These are phyloP conservation scores for Beauveria pseudobassiana DNA, from an alignment of 2,329 filamentous ascomycete genomes.

Conservation along the genomic window DNA sequence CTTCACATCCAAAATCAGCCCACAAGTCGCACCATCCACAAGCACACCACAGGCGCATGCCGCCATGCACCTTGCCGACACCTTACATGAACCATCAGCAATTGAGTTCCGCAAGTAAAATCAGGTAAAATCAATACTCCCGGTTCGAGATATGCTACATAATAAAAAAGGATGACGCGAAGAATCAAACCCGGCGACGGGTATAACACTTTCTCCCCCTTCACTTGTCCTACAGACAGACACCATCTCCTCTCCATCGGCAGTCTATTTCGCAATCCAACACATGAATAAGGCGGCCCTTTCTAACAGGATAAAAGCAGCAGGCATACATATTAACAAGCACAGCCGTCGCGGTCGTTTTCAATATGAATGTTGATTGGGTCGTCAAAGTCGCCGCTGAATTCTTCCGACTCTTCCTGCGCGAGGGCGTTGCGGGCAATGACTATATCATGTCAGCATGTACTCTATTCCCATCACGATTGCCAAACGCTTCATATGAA, in stretches of 20 bases:
- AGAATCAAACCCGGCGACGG: constrained; percentile 6
- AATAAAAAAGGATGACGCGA: background rate
- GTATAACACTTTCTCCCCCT: background rate
- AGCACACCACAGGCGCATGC: too few species aligned
- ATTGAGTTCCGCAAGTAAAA: background rate
- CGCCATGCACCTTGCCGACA: background rate
- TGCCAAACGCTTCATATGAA: background rate
- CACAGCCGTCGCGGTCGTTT: constrained; percentile 85
- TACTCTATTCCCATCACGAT: background rate
- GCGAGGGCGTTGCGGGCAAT: constrained; percentile 93
- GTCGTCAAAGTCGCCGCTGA: constrained; percentile 93
- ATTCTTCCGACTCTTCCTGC: constrained; percentile 97
- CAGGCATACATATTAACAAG: constrained; percentile 55
- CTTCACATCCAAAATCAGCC: background rate
- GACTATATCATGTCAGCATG: constrained; percentile 43
- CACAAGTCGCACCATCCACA: background rate
- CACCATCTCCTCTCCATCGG: background rate
- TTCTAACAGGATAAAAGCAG: background rate
- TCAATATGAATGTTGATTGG: constrained; percentile 98
- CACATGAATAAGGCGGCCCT: background rate
- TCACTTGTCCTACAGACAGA: background rate
- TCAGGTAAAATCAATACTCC: constrained; percentile 3
- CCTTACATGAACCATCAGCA: background rate
- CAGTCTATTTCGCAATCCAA: constrained; percentile 3
- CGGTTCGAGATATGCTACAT: constrained; percentile 9